Evolutionary conservation across 192 early-diverging fungal species (phyloP).

Genomic region (Funneliformis geosporum): DNA sequence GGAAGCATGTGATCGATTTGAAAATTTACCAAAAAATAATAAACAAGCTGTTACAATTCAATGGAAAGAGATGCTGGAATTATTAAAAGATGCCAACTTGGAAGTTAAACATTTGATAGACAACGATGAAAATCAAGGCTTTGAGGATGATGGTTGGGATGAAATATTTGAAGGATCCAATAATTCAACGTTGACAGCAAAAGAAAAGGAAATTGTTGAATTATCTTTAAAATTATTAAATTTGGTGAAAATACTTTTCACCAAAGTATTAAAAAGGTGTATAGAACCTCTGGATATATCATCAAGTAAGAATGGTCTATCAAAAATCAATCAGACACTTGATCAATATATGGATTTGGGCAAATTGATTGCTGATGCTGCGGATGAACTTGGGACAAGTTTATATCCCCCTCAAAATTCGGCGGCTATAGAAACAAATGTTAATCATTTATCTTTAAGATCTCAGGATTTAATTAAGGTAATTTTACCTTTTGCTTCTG

Average conservation of each 20-base stretch:
- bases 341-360: constrained; percentile 41
- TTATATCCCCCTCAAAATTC: constrained; percentile 43
- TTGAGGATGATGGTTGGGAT: constrained; percentile 44
- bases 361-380: constrained; percentile 32
- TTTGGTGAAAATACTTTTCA: constrained; percentile 40
- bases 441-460: constrained; percentile 36
- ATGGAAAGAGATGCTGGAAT: constrained; percentile 43
- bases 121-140: constrained; percentile 30
- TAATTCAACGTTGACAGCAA: constrained; percentile 37
- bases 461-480: constrained; percentile 42
- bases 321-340: constrained; percentile 37
- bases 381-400: constrained; percentile 43
- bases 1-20: constrained; percentile 46
- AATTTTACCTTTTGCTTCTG: constrained; percentile 36
- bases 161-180: constrained; percentile 16
- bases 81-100: constrained; percentile 44
- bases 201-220: constrained; percentile 41
- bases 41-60: constrained; percentile 42
- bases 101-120: constrained; percentile 43
- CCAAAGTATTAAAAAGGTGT: constrained; percentile 44
- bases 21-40: constrained; percentile 41
- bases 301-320: neutral
- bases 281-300: constrained; percentile 14
- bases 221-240: constrained; percentile 40
- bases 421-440: constrained; percentile 19